Evolutionary conservation across 202 grass and related monocot species (phyloP).

Genomic region (Panicum hallii): DNA sequence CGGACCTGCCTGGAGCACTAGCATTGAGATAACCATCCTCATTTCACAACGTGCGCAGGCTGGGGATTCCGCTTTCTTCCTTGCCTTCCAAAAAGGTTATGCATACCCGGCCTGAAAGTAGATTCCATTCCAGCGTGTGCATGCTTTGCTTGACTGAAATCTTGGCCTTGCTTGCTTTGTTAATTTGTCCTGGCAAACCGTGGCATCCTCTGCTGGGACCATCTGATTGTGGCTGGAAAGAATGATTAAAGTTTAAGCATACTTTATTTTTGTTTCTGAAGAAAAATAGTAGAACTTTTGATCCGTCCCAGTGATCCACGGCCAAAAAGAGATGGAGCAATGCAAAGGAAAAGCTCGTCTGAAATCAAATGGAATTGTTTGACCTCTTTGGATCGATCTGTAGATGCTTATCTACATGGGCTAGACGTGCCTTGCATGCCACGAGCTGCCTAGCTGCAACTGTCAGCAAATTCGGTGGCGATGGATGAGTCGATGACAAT

Average conservation of each 20-base stretch:
- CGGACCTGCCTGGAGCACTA: neutral
- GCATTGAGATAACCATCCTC: neutral
- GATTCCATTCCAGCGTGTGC: neutral
- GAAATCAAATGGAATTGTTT: constrained; percentile 35
- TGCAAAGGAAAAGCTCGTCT: neutral
- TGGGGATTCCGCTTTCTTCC: constrained; percentile 9
- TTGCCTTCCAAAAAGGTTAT: constrained; percentile 24
- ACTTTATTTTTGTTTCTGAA: neutral
- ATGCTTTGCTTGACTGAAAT: constrained; percentile 7
- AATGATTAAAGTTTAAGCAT: neutral
- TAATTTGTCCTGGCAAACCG: neutral
- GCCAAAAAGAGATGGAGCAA: constrained; percentile 2
- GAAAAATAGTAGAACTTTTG: neutral
- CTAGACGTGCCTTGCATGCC: constrained; percentile 26
- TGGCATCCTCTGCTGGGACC: neutral
- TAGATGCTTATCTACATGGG: neutral
- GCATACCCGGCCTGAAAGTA: neutral
- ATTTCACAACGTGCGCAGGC: neutral
- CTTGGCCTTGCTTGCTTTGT: constrained; percentile 3
- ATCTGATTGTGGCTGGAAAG: constrained; percentile 10
- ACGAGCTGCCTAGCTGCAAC: neutral
- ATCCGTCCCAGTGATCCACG: constrained; percentile 1
- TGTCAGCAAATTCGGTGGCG: neutral
- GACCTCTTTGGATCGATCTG: constrained; percentile 23
- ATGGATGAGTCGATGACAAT: neutral